These are phyloP conservation scores for Vicia sativa DNA, from an alignment of 306 rosid species.

Conservation along the genomic window DNA sequence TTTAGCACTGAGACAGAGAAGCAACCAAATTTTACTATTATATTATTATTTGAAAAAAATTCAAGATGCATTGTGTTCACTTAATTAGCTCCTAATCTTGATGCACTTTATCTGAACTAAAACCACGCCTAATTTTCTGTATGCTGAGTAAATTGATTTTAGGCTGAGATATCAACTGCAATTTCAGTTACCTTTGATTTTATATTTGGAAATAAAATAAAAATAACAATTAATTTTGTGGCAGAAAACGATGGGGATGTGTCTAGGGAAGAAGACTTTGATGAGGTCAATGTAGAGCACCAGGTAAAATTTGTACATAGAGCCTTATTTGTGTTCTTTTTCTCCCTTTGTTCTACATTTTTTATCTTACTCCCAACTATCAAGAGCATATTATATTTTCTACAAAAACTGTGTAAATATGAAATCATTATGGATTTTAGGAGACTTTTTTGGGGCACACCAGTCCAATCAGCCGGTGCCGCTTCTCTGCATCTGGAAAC, in stretches of 20 bases:
- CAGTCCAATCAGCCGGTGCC: conserved; percentile 86
- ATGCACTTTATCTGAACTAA: conserved; percentile 13
- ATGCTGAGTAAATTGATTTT: conserved; percentile 9
- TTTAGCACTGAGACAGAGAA: no score
- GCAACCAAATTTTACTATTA: no score
- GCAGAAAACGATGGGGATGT: conserved; percentile 68
- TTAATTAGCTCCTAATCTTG: conserved; percentile 2
- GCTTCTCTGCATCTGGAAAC: conserved; percentile 91
- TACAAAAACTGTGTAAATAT: conserved; percentile 44
- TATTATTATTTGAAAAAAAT: no score
- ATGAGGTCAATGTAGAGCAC: conserved; percentile 83
- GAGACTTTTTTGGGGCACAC: conserved; percentile 98
- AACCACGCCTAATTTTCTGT: conserved; percentile 23
- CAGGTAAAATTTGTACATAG: conserved; percentile 58
- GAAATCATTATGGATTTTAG: conserved; percentile 53
- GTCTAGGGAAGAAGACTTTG: conserved; percentile 70
- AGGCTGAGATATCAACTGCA: conserved; percentile 12
- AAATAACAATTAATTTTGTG: no score
- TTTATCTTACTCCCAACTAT: conserved; percentile 2
- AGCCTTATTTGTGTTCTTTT: not conserved
- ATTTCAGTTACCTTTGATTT: conserved; percentile 29
- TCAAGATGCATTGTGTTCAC: no score
- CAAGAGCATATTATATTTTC: conserved; percentile 34
- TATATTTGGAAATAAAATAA: conserved; percentile 26
- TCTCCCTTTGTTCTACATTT: not conserved